Evolutionary conservation across 1,284 basidiomycete genomes (phyloP).

Genomic region (Mrakiaceae sp.): DNA sequence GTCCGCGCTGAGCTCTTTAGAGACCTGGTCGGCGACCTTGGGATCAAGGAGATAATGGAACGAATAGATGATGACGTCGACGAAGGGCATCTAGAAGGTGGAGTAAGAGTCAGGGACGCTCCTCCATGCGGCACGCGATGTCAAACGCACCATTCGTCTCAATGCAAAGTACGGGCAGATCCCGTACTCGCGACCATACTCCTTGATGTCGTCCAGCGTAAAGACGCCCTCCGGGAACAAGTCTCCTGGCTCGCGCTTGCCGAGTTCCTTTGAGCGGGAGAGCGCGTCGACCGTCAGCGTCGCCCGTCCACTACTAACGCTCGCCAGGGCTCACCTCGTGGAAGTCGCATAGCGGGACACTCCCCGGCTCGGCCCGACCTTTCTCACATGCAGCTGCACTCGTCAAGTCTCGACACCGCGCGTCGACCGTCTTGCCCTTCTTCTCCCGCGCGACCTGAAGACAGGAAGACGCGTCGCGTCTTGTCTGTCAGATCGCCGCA

Average conservation of each 20-base stretch:
- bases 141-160: slow-evolving; percentile 69
- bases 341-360: slow-evolving; percentile 84
- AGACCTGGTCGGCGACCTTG: slow-evolving; percentile 98
- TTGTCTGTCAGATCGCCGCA: neutral
- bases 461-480: neutral
- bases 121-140: no score
- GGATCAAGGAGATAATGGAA: slow-evolving; percentile 99
- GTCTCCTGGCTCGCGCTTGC: slow-evolving; percentile 69
- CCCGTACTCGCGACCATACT: slow-evolving; percentile 73
- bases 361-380: slow-evolving; percentile 76
- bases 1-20: slow-evolving; percentile 93
- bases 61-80: slow-evolving; percentile 94
- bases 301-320: neutral
- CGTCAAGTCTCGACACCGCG: slow-evolving; percentile 89
- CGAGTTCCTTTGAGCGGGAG: slow-evolving; percentile 45
- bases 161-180: slow-evolving; percentile 96
- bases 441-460: slow-evolving; percentile 83
- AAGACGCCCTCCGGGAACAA: slow-evolving; percentile 80
- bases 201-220: slow-evolving; percentile 87
- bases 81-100: slow-evolving; percentile 68
- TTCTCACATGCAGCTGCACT: slow-evolving; percentile 75
- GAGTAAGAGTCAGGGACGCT: no score
- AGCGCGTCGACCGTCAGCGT: neutral
- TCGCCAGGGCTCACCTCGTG: slow-evolving; percentile 61
- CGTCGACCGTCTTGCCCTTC: slow-evolving; percentile 95